These are phyloP conservation scores for Chloranthus sessilifolius DNA, from an alignment of 164 flowering plant species.

Conservation along the genomic window DNA sequence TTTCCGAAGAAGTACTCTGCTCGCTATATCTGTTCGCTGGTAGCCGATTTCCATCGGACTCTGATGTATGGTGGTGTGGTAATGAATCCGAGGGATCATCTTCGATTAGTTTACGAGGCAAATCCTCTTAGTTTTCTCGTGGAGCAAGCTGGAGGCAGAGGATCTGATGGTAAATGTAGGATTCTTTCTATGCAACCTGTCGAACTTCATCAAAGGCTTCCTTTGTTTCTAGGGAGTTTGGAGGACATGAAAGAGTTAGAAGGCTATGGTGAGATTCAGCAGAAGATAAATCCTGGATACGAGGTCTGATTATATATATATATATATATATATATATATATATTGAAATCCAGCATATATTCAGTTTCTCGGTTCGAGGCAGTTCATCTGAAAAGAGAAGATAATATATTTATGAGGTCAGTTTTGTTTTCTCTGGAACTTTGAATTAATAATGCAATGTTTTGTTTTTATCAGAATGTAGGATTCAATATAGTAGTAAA, in stretches of 20 bases:
- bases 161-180: constrained; percentile 80
- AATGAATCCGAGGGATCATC: constrained; percentile 97
- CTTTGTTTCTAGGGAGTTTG: constrained; percentile 76
- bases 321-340: not conserved
- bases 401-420: no score
- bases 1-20: constrained; percentile 94
- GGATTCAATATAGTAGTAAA: no score
- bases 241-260: constrained; percentile 90
- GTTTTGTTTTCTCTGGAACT: no score
- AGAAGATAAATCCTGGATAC: constrained; percentile 92
- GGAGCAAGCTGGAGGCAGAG: constrained; percentile 93
- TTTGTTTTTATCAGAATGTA: no score
- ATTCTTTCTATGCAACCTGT: constrained; percentile 83
- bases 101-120: constrained; percentile 87
- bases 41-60: constrained; percentile 94
- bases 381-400: no score
- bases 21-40: constrained; percentile 90
- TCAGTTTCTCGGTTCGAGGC: no score
- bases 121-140: constrained; percentile 90
- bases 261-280: constrained; percentile 88
- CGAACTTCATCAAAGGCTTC: constrained; percentile 84
- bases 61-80: constrained; percentile 85
- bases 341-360: no score
- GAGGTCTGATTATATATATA: constrained; percentile 67
- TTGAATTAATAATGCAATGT: no score